Evolutionary conservation across 495 filamentous ascomycete species (phyloP).

Genomic region (Hyaloscypha bicolor): DNA sequence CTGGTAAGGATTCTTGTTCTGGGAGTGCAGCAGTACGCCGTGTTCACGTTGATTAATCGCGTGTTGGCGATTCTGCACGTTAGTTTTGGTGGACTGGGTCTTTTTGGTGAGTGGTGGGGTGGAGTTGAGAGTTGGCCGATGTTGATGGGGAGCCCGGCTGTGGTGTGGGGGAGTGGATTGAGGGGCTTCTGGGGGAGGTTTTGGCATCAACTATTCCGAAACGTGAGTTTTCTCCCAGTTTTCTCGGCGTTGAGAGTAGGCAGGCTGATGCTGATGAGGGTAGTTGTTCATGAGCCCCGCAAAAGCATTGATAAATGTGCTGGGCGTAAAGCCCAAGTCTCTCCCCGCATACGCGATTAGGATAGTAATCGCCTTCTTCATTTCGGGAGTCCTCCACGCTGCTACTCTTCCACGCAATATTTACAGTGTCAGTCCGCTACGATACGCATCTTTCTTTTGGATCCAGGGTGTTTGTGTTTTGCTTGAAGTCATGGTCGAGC

Average conservation of each 20-base stretch:
- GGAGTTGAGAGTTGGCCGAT: conserved; percentile 2
- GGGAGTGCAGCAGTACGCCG: conserved; percentile 4
- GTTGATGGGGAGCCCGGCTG: conserved; percentile 4
- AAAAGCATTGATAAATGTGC: not conserved
- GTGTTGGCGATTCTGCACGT: not conserved
- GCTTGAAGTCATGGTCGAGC: not conserved
- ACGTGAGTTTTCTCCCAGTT: not conserved
- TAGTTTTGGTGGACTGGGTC: not conserved
- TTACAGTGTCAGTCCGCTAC: not conserved
- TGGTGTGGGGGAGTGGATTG: conserved; percentile 5
- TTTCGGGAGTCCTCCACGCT: conserved; percentile 5
- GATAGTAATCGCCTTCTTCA: conserved; percentile 1
- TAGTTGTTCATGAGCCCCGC: conserved; percentile 3
- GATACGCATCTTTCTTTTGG: conserved; percentile 13
- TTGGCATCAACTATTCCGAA: conserved; percentile 10
- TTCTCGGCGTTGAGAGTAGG: not conserved
- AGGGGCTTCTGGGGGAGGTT: conserved; percentile 9
- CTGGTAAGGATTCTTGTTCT: not conserved
- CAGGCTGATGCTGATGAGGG: not conserved
- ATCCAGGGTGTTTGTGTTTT: conserved; percentile 3
- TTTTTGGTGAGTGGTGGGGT: conserved; percentile 7
- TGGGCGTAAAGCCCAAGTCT: not conserved
- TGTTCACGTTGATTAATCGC: not conserved
- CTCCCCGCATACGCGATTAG: not conserved
- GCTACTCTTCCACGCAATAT: conserved; percentile 2